Evolutionary conservation across 2,329 filamentous ascomycete species (phyloP), one percentile per base, ranked within the genome.

Genomic region (Microsporum audouinii): DNA sequence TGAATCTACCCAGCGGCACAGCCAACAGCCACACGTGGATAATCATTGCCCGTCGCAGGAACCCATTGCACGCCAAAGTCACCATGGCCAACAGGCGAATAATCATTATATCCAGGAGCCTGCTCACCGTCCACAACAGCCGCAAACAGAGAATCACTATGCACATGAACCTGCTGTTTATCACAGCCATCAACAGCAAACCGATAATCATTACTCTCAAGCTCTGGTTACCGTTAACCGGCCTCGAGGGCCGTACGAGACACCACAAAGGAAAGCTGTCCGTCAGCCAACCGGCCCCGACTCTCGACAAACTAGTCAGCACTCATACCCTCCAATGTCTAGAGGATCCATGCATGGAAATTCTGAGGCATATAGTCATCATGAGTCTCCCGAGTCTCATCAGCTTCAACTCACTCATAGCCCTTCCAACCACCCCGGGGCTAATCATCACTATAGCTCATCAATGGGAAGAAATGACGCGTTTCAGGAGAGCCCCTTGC

Each of bases 401-500:
- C 60, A 64, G 31, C 41, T 56, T 23, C 56, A 31, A 5, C 38
- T 47, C 4, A 34, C 45, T 27, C 33, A 58, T 27, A 29, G 43
- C 31, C 57, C 61, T 2, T 41, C 61, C 33, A 62, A 33, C 33
- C 43, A 47, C 43, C 8, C 43, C 2, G 43, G 43, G 10, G 34
- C 39, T 41, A 39, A 47, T 17, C 62, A 61, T 47, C 65, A 63
- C 34, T 59, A 65, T 51, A 55, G 64, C 31, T 62, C 62, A 27
- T 68, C 64, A 60, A 43, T 65, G n/a, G 66, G 33, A 17, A 62
- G 34, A 61, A 65, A 67, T 51, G 64, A 68, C 5, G 51, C 58
- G 6, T 69, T 67, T 58, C 60, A 63, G 36, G 70, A 71, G 38
- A 70, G 67, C 57, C 68, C 69, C 12, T 60, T 70, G 6, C 65